These are phyloP conservation scores for Bretschneidera sinensis DNA, from an alignment of 345 rosid species.

Conservation along the genomic window DNA sequence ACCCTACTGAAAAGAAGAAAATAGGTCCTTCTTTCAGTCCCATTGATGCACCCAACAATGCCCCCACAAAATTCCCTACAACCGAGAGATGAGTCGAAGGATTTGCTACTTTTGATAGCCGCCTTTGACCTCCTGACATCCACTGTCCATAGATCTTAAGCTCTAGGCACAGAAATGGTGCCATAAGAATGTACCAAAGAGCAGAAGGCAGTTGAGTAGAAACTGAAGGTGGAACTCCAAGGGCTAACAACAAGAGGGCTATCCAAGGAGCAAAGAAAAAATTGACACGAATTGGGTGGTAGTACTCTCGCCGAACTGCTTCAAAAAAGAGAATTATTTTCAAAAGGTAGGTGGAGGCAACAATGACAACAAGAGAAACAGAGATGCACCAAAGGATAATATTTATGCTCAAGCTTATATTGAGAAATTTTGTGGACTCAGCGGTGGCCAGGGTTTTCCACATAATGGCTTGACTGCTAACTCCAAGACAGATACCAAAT, in stretches of 20 bases:
- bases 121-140: conserved; percentile 87
- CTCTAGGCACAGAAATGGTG: conserved; percentile 64
- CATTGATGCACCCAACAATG: conserved; percentile 75
- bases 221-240: conserved; percentile 60
- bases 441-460: conserved; percentile 72
- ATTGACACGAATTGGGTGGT: conserved; percentile 80
- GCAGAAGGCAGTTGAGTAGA: conserved; percentile 27
- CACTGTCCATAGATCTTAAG: conserved; percentile 85
- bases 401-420: conserved; percentile 38
- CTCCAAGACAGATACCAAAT: conserved; percentile 87
- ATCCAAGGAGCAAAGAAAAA: conserved; percentile 92
- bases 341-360: conserved; percentile 44
- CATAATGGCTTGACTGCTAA: conserved; percentile 82
- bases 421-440: conserved; percentile 55
- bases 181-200: conserved; percentile 78
- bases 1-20: conserved; percentile 75
- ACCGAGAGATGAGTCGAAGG: conserved; percentile 77
- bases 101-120: conserved; percentile 80
- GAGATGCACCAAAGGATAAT: conserved; percentile 56
- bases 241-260: conserved; percentile 63
- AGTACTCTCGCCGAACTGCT: conserved; percentile 80
- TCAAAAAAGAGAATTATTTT: conserved; percentile 64
- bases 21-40: conserved; percentile 79
- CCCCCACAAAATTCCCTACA: conserved; percentile 85
- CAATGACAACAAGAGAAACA: conserved; percentile 36